Evolutionary conservation across 1,284 basidiomycete genomes (phyloP).

Genomic region (Fomitopsis schrenkii): DNA sequence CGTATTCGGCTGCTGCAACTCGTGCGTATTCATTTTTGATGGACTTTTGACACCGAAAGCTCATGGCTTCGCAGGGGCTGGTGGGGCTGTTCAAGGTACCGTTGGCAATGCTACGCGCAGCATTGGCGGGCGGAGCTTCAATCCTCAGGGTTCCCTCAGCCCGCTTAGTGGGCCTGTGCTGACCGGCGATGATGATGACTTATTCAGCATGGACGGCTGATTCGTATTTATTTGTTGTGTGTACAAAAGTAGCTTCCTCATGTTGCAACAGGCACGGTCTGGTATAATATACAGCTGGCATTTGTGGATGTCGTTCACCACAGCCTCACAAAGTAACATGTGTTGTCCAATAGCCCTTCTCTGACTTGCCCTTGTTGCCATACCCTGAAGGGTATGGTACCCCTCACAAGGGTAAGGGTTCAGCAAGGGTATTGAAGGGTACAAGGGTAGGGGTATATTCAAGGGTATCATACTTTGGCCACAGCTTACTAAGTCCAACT

Average conservation of each 20-base stretch:
- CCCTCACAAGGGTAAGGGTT: too few species aligned
- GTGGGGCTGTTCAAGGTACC: slow-evolving; percentile 14
- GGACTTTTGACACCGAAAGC: slow-evolving; percentile 1
- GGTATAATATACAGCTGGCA: not conserved
- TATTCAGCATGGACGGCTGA: slow-evolving; percentile 64
- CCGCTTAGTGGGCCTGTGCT: slow-evolving; percentile 55
- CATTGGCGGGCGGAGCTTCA: slow-evolving; percentile 37
- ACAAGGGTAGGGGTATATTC: too few species aligned
- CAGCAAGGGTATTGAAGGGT: too few species aligned
- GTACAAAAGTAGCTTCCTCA: not conserved
- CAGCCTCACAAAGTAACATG: not conserved
- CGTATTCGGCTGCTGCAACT: slow-evolving; percentile 27
- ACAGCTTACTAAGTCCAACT: too few species aligned
- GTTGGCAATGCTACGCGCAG: slow-evolving; percentile 30
- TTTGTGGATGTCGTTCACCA: not conserved
- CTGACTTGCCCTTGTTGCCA: too few species aligned
- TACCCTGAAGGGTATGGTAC: too few species aligned
- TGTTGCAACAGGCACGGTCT: not conserved
- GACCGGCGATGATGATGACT: slow-evolving; percentile 57
- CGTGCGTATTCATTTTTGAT: slow-evolving; percentile 15
- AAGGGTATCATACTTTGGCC: too few species aligned
- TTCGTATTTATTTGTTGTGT: not conserved
- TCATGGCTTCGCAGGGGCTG: slow-evolving; percentile 4
- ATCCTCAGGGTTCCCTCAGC: slow-evolving; percentile 37
- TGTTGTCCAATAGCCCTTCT: too few species aligned